Base-by-base conservation (phyloP, 1,284 basidiomycete genomes). In the Sanghuangporus weigelae region DNA sequence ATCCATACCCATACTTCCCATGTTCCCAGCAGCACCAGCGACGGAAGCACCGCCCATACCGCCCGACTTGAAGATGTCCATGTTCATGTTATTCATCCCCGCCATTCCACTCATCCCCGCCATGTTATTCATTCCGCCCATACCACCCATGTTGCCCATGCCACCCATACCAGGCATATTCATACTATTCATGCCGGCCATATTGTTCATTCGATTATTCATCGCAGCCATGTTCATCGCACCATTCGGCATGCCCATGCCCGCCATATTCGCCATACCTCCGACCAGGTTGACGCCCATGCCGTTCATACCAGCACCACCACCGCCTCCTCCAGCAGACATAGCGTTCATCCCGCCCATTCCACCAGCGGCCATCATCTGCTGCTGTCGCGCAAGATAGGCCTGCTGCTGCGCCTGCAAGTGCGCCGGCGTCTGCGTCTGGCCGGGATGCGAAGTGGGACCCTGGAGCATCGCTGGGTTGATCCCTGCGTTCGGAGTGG, bases 391-490 rank as follows among this genome's bases (percentile, higher is more conserved):
- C 12, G 59, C 57, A 36, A 55, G 65, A n/a, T 63, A 61, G 19
- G 66, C 63, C 35, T 49, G 59, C 62, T 62, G 60, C 48, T 62
- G 54, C 42, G 40, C 14, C 53, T 48, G 21, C 40, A 39, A 23
- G 8, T 57, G 36, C 19, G 16, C 5, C 42, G 3, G 14, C 42
- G 14, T 12, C 42, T 14, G 14, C 7, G 19, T 19, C 42, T 19
- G 12, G 42, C n/a, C 14, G 21, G 62, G 36, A 53, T 21, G 44
- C 48, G 31, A 10, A 19, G 36, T 50, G 39, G 19, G 53, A n/a
- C 60, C 57, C 48, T 63, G 61, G 40, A 65, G 60, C 64, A 65
- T 65, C 3, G 64, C 55, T n/a, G 64, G 64, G 46, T 65, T 65
- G n/a, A 65, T 62, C 3, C 35, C 59, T 14, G 23, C 31, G 38